phyloP scores from a whole-genome alignment of 768 basidiomycete species.

The Rhizopogon vulgaris region DNA sequence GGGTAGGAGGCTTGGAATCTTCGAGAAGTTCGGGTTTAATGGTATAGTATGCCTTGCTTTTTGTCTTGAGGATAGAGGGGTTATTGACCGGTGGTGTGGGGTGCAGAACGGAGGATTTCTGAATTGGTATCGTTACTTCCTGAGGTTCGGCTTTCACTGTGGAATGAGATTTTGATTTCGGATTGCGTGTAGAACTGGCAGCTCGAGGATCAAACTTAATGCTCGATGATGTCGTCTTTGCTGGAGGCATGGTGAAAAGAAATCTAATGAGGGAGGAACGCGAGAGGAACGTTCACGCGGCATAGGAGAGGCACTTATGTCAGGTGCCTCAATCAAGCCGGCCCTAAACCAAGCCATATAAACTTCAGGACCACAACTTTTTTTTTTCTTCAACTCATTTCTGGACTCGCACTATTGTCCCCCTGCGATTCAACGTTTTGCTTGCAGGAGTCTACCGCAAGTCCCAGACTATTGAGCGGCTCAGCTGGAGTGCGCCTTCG shows the following conservation, averaged over 20 bases:
- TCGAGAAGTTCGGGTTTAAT: neutral
- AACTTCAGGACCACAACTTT: neutral
- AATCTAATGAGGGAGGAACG: no score
- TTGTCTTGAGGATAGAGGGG: neutral
- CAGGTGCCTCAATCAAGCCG: neutral
- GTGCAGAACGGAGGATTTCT: neutral
- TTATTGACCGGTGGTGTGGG: neutral
- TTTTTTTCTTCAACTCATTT: conserved; percentile 20
- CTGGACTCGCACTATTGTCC: conserved; percentile 33
- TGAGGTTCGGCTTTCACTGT: neutral
- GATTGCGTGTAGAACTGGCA: no score
- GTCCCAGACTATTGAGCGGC: conserved; percentile 23
- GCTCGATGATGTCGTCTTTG: neutral
- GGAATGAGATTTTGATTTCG: no score
- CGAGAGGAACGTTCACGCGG: no score
- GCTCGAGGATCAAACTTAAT: no score
- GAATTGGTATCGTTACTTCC: neutral
- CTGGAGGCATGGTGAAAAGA: no score
- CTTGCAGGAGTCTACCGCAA: conserved; percentile 31
- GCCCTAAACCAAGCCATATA: neutral
- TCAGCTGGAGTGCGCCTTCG: conserved; percentile 23
- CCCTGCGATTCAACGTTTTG: conserved; percentile 17
- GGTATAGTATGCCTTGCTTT: neutral
- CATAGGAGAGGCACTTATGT: no score
- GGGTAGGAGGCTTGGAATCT: neutral